Conservation (phyloP, 1,284 basidiomycete species). For the Heterobasidion occidentale region DNA sequence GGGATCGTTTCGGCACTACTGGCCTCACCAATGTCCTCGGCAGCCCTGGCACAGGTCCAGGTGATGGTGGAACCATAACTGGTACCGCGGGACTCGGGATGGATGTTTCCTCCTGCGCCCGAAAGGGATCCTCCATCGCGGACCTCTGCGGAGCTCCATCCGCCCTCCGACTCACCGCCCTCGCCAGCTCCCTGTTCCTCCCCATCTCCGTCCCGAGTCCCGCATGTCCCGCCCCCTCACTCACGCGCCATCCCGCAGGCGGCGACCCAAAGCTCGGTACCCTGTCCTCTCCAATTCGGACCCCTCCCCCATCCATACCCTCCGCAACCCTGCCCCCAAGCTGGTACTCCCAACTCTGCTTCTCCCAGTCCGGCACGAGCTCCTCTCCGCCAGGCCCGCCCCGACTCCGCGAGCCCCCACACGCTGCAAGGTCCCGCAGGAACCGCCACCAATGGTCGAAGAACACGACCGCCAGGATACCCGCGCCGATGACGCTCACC, state of each 20-base stretch:
- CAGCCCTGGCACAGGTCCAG: too few species aligned
- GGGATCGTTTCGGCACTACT: too few species aligned
- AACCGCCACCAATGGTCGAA: constrained; percentile 62
- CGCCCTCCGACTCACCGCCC: neutral
- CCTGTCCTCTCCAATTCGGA: neutral
- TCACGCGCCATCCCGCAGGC: neutral
- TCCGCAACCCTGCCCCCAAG: constrained; percentile 11
- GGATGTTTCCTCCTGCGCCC: neutral
- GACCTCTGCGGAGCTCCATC: neutral
- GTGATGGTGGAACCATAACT: neutral
- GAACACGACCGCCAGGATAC: constrained; percentile 49
- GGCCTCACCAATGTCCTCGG: too few species aligned
- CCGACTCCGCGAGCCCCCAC: constrained; percentile 27
- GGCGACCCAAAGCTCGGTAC: neutral
- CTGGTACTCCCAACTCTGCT: constrained; percentile 48
- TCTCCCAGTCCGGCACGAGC: constrained; percentile 56
- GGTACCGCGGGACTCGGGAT: neutral
- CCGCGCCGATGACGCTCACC: constrained; percentile 43
- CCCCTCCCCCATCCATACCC: constrained; percentile 25
- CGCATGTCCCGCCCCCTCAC: neutral
- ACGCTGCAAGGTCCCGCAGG: constrained; percentile 30
- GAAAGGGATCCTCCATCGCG: neutral
- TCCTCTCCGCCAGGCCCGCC: constrained; percentile 36
- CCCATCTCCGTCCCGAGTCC: neutral
- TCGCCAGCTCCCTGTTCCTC: neutral